These are phyloP conservation scores for Termitomyces sp. DNA, from an alignment of 768 basidiomycete species.

Conservation along the genomic window DNA sequence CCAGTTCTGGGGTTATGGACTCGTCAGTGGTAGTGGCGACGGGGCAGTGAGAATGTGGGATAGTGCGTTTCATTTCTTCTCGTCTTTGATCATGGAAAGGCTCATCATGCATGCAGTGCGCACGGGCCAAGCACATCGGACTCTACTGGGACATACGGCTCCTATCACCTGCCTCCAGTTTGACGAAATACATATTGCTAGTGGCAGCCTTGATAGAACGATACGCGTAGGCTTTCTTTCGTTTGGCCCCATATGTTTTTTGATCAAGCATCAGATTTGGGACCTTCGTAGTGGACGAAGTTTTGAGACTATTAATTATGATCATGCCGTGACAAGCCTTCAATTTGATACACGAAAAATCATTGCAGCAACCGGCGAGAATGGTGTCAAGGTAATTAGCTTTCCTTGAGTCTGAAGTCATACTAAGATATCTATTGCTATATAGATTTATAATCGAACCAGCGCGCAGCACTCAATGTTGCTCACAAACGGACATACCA, in stretches of 20 bases:
- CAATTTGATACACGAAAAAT: conserved; percentile 97
- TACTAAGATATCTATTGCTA: background rate
- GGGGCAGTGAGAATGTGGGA: conserved; percentile 99
- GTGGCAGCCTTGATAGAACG: conserved; percentile 91
- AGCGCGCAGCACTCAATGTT: conserved; percentile 84
- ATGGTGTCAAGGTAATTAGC: conserved; percentile 72
- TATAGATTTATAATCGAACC: conserved; percentile 90
- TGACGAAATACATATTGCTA: conserved; percentile 90
- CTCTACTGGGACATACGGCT: conserved; percentile 85
- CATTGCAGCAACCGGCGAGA: conserved; percentile 88
- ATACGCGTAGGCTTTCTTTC: conserved; percentile 56
- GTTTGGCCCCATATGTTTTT: background rate
- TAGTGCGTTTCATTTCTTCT: conserved; percentile 53
- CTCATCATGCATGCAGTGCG: conserved; percentile 56
- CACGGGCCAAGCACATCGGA: conserved; percentile 94
- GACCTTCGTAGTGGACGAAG: conserved; percentile 88
- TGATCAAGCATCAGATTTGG: conserved; percentile 70
- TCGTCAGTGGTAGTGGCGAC: conserved; percentile 96
- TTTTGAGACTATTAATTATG: conserved; percentile 86
- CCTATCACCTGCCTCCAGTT: conserved; percentile 95
- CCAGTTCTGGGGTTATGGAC: conserved; percentile 97
- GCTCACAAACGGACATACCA: conserved; percentile 87
- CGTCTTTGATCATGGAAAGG: background rate
- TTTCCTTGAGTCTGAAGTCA: background rate
- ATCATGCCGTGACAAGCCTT: conserved; percentile 82